Evolutionary conservation across 495 filamentous ascomycete species (phyloP).

Genomic region (Oidiodendron maius): DNA sequence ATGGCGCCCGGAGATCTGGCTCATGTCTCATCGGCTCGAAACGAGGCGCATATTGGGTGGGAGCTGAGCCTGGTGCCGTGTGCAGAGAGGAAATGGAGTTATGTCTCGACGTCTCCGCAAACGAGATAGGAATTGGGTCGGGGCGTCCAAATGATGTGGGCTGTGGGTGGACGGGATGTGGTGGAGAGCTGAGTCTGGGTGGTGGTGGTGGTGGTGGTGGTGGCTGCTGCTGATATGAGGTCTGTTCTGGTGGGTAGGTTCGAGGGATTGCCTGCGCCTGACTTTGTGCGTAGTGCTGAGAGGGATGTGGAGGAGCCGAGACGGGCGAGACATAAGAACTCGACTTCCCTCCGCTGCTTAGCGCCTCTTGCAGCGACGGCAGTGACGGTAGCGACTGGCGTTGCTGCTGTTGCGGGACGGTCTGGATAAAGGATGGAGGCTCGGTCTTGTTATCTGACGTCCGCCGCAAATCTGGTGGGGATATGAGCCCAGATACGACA

Average conservation of each 20-base stretch:
- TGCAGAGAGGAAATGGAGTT: slow-evolving; percentile 9
- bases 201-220: slow-evolving; percentile 11
- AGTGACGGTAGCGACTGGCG: slow-evolving; percentile 19
- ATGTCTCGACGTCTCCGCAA: slow-evolving; percentile 8
- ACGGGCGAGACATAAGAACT: slow-evolving; percentile 17
- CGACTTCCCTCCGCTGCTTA: slow-evolving; percentile 10
- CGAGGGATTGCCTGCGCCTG: slow-evolving; percentile 14
- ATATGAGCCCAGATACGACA: slow-evolving; percentile 33
- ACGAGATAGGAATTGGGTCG: slow-evolving; percentile 10
- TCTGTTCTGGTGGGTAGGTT: slow-evolving; percentile 16
- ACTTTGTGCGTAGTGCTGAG: slow-evolving; percentile 14
- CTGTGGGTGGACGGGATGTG: slow-evolving; percentile 18
- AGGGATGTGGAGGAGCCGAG: slow-evolving; percentile 10
- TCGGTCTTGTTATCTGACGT: slow-evolving; percentile 21
- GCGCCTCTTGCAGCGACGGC: slow-evolving; percentile 25
- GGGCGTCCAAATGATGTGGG: slow-evolving; percentile 11
- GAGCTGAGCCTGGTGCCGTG: slow-evolving; percentile 9
- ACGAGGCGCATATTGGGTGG: slow-evolving; percentile 11
- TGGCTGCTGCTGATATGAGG: slow-evolving; percentile 11
- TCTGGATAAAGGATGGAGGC: slow-evolving; percentile 15
- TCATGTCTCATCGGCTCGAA: slow-evolving; percentile 19
- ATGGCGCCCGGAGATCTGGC: slow-evolving; percentile 15
- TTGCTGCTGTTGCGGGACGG: slow-evolving; percentile 6
- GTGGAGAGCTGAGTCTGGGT: slow-evolving; percentile 13
- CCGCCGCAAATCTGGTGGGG: slow-evolving; percentile 22